These are phyloP conservation scores for Eucalyptus curtisii DNA, from an alignment of 345 rosid species.

Conservation along the genomic window DNA sequence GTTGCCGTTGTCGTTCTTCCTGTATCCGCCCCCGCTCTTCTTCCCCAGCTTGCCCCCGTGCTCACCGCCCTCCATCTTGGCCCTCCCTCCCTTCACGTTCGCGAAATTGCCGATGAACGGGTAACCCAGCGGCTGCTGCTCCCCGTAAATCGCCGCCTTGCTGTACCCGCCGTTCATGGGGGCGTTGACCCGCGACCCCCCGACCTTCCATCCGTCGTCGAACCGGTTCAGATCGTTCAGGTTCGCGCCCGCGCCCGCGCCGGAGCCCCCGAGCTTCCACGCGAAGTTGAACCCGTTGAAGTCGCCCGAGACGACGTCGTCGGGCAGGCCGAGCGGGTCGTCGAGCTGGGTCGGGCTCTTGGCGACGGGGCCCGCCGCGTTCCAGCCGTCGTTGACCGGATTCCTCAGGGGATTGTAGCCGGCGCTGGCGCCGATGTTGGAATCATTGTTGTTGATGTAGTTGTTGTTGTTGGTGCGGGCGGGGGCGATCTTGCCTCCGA, in stretches of 20 bases:
- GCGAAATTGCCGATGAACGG: neutral
- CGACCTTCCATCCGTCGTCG: constrained; percentile 13
- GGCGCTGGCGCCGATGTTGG: neutral
- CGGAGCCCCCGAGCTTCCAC: constrained; percentile 5
- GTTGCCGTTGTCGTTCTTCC: constrained; percentile 13
- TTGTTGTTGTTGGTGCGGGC: neutral
- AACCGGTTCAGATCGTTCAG: constrained; percentile 1
- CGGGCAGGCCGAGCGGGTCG: neutral
- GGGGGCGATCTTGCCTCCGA: constrained; percentile 17
- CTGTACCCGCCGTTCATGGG: constrained; percentile 62
- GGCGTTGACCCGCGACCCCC: neutral
- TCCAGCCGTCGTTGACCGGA: neutral
- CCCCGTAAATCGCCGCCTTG: constrained; percentile 51
- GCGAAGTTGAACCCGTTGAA: constrained; percentile 12
- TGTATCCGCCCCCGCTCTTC: constrained; percentile 32
- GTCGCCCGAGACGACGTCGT: neutral
- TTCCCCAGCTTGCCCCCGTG: constrained; percentile 34
- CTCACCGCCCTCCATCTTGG: constrained; percentile 30
- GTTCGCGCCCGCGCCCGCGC: neutral
- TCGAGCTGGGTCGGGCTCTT: neutral
- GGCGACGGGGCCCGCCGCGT: neutral
- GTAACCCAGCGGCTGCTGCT: constrained; percentile 6
- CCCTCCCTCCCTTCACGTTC: constrained; percentile 19
- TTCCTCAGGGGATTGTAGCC: neutral
- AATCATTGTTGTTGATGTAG: neutral